Evolutionary conservation across 2,329 filamentous ascomycete genomes (phyloP).

Genomic region (Fusarium luffae): DNA sequence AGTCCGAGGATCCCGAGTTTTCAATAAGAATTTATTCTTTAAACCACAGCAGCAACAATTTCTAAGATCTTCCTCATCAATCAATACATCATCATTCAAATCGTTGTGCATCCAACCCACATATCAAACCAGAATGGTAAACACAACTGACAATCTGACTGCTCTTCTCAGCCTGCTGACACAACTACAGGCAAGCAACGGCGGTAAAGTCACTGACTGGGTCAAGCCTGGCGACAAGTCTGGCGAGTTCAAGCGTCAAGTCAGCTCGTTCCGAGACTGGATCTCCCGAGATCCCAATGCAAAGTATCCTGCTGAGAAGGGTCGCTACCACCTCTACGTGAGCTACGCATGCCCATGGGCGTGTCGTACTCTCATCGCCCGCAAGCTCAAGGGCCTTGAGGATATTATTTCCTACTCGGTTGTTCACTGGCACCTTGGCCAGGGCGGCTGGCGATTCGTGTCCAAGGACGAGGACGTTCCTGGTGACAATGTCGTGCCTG

Average conservation of each 20-base stretch:
- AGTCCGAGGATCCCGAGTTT: constrained; percentile 32
- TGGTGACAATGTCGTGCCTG: constrained; percentile 72
- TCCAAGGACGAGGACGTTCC: constrained; percentile 67
- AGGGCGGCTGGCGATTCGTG: constrained; percentile 83
- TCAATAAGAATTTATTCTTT: constrained; percentile 12
- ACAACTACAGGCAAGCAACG: constrained; percentile 33
- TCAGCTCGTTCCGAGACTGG: constrained; percentile 82
- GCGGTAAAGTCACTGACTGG: constrained; percentile 78
- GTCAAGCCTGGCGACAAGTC: constrained; percentile 79
- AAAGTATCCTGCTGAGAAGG: constrained; percentile 85
- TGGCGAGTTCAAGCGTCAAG: constrained; percentile 93
- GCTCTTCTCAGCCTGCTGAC: constrained; percentile 21
- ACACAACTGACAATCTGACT: neutral
- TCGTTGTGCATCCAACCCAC: constrained; percentile 1
- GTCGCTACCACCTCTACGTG: constrained; percentile 93
- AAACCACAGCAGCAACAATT: constrained; percentile 14
- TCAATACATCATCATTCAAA: constrained; percentile 10
- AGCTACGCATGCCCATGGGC: constrained; percentile 97
- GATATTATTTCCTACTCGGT: constrained; percentile 81
- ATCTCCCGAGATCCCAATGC: constrained; percentile 79
- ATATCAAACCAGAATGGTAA: constrained; percentile 44
- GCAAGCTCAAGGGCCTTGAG: constrained; percentile 91
- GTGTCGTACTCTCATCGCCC: constrained; percentile 85
- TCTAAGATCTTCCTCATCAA: constrained; percentile 19
- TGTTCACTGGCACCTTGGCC: constrained; percentile 91